Evolutionary conservation across 306 rosid genomes (phyloP), one percentile per base, ranked within the genome.

Genomic region (Acmispon strigosus): DNA sequence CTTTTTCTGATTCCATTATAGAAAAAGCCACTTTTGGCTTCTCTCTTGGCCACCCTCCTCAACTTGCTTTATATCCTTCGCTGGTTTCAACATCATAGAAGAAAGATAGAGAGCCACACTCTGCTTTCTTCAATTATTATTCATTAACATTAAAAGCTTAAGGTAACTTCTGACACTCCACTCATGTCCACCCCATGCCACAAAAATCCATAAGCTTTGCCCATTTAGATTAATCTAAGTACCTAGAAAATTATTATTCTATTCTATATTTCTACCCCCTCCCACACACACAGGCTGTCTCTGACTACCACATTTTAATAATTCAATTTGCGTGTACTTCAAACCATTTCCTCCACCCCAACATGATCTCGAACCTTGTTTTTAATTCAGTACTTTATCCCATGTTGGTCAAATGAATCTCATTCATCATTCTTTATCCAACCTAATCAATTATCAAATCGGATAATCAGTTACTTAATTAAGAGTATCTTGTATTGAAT

Each of bases 121-220:
- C 34, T 8, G 10, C 14, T 6, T 6, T n/a, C n/a, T n/a, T 15
- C 20, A 51, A 50, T 70, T 60, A 67, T 24, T 72, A 19, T 69
- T 55, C 48, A 74, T 70, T 69, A 57, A 45, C 54, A 74, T 47
- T 49, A 27, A 42, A 65, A 57, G 41, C 47, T 57, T 61, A 66
- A 62, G 41, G 55, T 60, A 42, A 24, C 42, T 20, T 79, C 90
- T 79, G 84, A 89, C 90, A 86, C 80, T 66, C 8, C 86, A 72
- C 77, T 73, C 34, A 62, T 64, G 18, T 60, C 79, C 70, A 41
- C 56, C 55, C 79, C 81, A 82, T 80, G 83, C 62, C 71, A 75
- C 81, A 53, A 39, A 65, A 66, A 52, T 70, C 81, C 81, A 80
- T 52, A 70, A 49, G 8, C 80, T 58, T 80, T 80, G 64, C 65